Evolutionary conservation across 768 basidiomycete species (phyloP), one percentile per base, ranked within the genome.

Genomic region (Mycena indigotica): DNA sequence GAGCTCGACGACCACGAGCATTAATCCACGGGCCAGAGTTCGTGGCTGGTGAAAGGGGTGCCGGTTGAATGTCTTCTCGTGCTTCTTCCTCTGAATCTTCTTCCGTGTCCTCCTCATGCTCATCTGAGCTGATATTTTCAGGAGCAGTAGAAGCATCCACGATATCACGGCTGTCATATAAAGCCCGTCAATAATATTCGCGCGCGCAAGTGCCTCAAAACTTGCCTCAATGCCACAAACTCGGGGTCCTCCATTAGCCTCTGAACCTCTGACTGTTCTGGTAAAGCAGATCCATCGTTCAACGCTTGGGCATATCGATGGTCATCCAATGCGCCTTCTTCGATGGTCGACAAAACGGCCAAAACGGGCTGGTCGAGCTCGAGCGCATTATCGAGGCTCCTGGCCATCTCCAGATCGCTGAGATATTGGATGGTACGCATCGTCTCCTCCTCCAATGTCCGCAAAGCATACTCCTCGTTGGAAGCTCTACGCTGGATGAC

Each of bases 381-480:
- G n/a, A 80, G 60, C 3, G 80, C 79, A 4, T 62, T 62, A n/a
- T 72, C 73, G 8, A 84, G 59, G 55, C 78, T 81, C 52, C 65
- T 67, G 0, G 83, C 82, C 12, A 80, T 63, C 16, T 65, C 67
- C 15, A 68, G 55, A 57, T 83, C 81, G 2, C 70, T 65, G 25
- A 76, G 65, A n/a, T 66, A 40, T 0, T 60, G 63, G 3, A 78
- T 55, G 39, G 72, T 56, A 8, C 63, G 58, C 5, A 68, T 56
- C 4, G 80, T 52, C 16, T 74, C 71, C 26, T 78, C 71, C 2
- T 69, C 69, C 52, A 81, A 80, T 1, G 79, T 39, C 32, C 72
- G 69, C 6, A 81, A 67, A 0, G 84, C 84, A 6, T 75, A 52
- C 35, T 81, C 78, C 35, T 77, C 75, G 62, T 86, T 83, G 0